Evolutionary conservation across 331 rosid species (phyloP), one percentile per base, ranked within the genome.

Genomic region (Acacia pycnantha): DNA sequence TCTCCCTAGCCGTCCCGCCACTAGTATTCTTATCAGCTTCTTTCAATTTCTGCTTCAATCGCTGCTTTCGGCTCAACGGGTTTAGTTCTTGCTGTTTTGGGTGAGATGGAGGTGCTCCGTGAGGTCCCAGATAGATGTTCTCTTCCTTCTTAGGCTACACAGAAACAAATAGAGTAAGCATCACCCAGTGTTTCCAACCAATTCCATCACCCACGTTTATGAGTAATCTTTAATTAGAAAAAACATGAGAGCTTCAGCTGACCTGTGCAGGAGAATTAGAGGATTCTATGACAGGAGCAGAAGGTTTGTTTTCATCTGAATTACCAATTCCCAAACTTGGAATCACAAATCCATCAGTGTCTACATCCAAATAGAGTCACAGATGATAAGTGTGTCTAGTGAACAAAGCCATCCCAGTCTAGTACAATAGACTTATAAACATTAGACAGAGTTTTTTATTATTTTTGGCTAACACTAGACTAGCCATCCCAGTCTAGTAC

Each of bases 331-430:
- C 95, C 97, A 96, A 84, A 82, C 95, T 96, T 46, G 99, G 97
- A 90, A 96, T 94, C 84, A 96, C 94, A 50, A 90, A 96, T 78
- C 98, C 97, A 86, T 96, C 95, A 10, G 88, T 92, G 87, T 96
- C 97, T 96, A 64, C 82, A 71, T 62, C 76, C 82, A 70, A 84
- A 37, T 47, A 79, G 5, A 53, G 16, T 43, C 47, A 71, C 76
- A 81, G 37, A 27, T 21, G 46, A 16, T 73, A 69, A 65, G 37
- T 50, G 37, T 24, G 21, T 82, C 33, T 48, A 5, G 4, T 8
- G 44, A 27, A 50, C 29, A 41, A 46, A 10, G 41, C 27, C 73
- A 62, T 43, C 79, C 33, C 77, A 43, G 31, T 43, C n/a, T 14
- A 15, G 78, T 31, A 46, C 50, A 76, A 22, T 3, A 46, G 61